Conservation (phyloP, 164 flowering plant species). For the Echeveria elegans region DNA sequence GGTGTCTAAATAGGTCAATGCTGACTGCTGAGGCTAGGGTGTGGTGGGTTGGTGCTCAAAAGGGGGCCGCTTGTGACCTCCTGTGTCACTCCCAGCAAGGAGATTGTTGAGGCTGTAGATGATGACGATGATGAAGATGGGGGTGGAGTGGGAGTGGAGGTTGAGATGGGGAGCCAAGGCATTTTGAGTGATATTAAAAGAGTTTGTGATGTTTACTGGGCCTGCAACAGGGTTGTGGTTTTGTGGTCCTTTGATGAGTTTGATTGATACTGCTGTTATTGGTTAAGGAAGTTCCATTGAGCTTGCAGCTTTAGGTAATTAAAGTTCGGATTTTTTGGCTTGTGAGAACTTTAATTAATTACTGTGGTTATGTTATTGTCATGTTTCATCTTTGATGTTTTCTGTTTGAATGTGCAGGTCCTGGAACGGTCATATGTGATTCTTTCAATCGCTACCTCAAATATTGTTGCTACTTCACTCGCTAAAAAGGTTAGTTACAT, state of each 20-base stretch:
- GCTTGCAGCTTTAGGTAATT: constrained; percentile 85
- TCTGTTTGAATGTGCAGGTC: constrained; percentile 45
- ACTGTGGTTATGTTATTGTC: background rate
- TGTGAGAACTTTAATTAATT: background rate
- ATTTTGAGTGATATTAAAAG: constrained; percentile 62
- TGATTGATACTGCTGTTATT: constrained; percentile 86
- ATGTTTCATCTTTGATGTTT: background rate
- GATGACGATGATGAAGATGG: background rate
- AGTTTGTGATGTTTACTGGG: constrained; percentile 77
- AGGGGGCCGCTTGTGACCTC: background rate
- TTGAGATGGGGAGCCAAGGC: constrained; percentile 35
- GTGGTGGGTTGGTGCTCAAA: background rate
- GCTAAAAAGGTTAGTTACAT: too few species aligned
- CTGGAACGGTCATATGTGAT: constrained; percentile 87
- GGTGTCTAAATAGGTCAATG: too few species aligned
- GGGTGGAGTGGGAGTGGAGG: constrained; percentile 11
- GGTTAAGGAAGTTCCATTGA: constrained; percentile 90
- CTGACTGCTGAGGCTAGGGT: background rate
- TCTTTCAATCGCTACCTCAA: too few species aligned
- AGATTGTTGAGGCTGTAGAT: background rate
- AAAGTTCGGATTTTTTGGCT: background rate
- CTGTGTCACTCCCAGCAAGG: background rate
- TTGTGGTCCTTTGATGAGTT: constrained; percentile 87
- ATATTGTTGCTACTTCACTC: too few species aligned
- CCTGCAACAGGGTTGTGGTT: constrained; percentile 89